Evolutionary conservation across 768 basidiomycete genomes (phyloP).

Genomic region (Candolleomyces aberdarensis): DNA sequence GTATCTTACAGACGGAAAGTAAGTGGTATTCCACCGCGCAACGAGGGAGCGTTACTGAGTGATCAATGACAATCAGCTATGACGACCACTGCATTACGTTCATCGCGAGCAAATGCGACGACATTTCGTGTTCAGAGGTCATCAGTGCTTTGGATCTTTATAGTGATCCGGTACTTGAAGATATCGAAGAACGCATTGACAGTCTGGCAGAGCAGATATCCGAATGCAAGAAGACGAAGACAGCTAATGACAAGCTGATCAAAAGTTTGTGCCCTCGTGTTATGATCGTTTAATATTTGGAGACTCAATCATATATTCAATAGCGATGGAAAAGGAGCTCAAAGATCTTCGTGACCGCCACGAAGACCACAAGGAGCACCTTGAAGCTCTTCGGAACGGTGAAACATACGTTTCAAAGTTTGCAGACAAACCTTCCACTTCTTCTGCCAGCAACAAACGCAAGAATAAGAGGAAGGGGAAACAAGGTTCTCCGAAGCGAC

Average conservation of each 20-base stretch:
- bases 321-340: constrained; percentile 23
- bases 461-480: constrained; percentile 42
- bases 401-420: constrained; percentile 40
- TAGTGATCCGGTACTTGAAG: constrained; percentile 50
- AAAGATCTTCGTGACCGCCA: constrained; percentile 32
- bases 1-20: constrained; percentile 49
- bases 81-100: constrained; percentile 59
- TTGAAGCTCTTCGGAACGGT: constrained; percentile 44
- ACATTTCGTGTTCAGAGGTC: constrained; percentile 59
- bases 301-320: constrained; percentile 31
- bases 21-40: constrained; percentile 19
- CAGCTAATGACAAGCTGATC: constrained; percentile 29
- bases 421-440: constrained; percentile 27
- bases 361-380: constrained; percentile 41
- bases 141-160: constrained; percentile 47
- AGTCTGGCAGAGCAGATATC: constrained; percentile 29
- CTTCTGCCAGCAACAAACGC: constrained; percentile 41
- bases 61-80: constrained; percentile 35
- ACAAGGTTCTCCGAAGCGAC: constrained; percentile 41
- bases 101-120: constrained; percentile 64
- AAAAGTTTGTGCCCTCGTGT: constrained; percentile 35
- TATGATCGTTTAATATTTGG: not conserved
- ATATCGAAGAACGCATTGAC: constrained; percentile 45
- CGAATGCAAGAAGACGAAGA: constrained; percentile 40
- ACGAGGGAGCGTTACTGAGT: not conserved